Conservation (phyloP, 73 alveolate species). For the Paramecium tetraurelia region DNA sequence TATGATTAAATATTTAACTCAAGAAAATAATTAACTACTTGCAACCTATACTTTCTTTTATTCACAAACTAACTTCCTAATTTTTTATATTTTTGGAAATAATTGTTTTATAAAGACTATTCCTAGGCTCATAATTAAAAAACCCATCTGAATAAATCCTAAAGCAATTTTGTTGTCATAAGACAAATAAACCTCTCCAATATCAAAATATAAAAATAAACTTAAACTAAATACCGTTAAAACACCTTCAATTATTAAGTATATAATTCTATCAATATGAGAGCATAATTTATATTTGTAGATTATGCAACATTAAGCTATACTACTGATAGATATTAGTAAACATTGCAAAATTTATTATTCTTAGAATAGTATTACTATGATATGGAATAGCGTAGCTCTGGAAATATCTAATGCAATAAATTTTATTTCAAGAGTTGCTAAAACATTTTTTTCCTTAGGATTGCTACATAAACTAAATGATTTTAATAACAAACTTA, state of each 20-base stretch:
- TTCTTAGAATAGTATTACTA: not conserved
- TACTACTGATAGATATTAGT: not conserved
- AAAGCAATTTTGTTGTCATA: not conserved
- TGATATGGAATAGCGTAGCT: not conserved
- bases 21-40: not conserved
- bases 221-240: not conserved
- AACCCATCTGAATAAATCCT: not conserved
- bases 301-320: not conserved
- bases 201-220: not conserved
- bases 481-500: not conserved
- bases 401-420: not conserved
- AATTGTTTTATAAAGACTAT: not conserved
- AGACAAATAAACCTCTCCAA: not conserved
- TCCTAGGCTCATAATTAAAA: not conserved
- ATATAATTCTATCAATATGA: not conserved
- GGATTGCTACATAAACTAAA: not conserved
- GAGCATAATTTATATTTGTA: not conserved
- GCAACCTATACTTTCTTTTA: not conserved
- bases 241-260: not conserved
- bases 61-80: not conserved
- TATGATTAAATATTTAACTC: too few relatives aligned
- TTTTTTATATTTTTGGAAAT: not conserved
- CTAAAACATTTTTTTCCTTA: not conserved
- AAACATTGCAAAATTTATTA: not conserved
- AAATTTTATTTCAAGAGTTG: not conserved